Percentiles rank a stretch among this genome's conserved stretches.
phyloP scores from a whole-genome alignment of 306 rosid species.

The Lathyrus oleraceus region DNA sequence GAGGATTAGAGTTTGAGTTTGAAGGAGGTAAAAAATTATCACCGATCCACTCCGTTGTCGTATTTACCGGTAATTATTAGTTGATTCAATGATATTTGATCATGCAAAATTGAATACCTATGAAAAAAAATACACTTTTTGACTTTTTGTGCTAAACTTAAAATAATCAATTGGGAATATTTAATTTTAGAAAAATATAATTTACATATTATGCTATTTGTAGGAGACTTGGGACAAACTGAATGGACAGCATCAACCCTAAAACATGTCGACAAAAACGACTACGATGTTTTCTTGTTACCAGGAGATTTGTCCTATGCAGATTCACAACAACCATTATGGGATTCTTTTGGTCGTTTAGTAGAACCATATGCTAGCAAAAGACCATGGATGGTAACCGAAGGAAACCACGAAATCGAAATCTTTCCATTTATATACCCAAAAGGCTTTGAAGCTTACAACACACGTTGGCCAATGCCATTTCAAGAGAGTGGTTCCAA shows the following conservation, averaged over 20 bases:
- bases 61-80: too few species aligned
- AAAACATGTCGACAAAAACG: slow-evolving; percentile 43
- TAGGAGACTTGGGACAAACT: slow-evolving; percentile 81
- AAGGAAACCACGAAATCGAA: slow-evolving; percentile 82
- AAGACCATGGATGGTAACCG: slow-evolving; percentile 81
- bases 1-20: too few species aligned
- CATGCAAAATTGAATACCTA: too few species aligned
- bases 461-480: slow-evolving; percentile 75
- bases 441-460: slow-evolving; percentile 51
- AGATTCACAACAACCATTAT: slow-evolving; percentile 53
- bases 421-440: slow-evolving; percentile 46
- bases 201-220: neutral
- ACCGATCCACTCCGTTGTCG: too few species aligned
- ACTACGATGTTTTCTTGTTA: slow-evolving; percentile 65
- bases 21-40: too few species aligned
- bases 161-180: too few species aligned
- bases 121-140: too few species aligned
- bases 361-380: slow-evolving; percentile 68
- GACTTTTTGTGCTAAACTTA: too few species aligned
- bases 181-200: neutral
- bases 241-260: slow-evolving; percentile 67
- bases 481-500: slow-evolving; percentile 56
- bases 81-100: too few species aligned
- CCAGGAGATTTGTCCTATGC: slow-evolving; percentile 82
- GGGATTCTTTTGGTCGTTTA: slow-evolving; percentile 83